Base-by-base conservation (phyloP, 2,329 filamentous ascomycete species). In the Metarhizium guizhouense region DNA sequence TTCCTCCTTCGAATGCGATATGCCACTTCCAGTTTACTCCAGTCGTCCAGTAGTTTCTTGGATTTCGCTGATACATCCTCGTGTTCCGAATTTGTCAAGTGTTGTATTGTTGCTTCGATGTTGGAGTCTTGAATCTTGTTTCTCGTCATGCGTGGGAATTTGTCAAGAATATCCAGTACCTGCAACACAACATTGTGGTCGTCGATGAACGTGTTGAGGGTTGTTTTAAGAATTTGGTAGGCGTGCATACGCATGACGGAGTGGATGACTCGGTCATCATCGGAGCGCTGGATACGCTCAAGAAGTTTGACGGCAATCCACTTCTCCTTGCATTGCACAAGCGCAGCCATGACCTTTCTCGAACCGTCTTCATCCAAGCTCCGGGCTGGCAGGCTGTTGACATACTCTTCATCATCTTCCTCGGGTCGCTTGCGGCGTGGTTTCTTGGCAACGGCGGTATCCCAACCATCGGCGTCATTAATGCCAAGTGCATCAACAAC, bases 251-350 rank as follows among this genome's bases (percentile, higher is more conserved):
- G 89, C 67, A 96, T 88, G 43, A 97, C 91, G 53, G 87, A 85
- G 70, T 94, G 89, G 58, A 89, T 84, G 55, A 96, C 90, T 60
- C 85, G 85, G 66, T 96, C 90, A 63, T 96, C 91, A 51, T 93
- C 83, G 67, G 88, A 92, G 45, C 83, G 81, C 71, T 96, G 90
- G 59, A 99, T 91, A 53, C 94, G 92, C 62, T 86, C 82, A 57
- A 99, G 82, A 56, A 99, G 77, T 73, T 97, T 97, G 72, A 96
- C 91, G 3, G 90, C 91, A 70, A 99, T 96, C 94, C 94, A 99
- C 72, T 96, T 96, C 78, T 99, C 94, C 72, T 96, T 95, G 79
- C 90, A 96, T 70, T 96, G 93, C 84, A 96, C 92, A 57, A 99
- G 83, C 54, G 91, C 87, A 29, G 93, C 92, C 90, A 96, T 96